These are phyloP conservation scores for Suillus occidentalis DNA, from an alignment of 768 basidiomycete genomes.

Conservation along the genomic window DNA sequence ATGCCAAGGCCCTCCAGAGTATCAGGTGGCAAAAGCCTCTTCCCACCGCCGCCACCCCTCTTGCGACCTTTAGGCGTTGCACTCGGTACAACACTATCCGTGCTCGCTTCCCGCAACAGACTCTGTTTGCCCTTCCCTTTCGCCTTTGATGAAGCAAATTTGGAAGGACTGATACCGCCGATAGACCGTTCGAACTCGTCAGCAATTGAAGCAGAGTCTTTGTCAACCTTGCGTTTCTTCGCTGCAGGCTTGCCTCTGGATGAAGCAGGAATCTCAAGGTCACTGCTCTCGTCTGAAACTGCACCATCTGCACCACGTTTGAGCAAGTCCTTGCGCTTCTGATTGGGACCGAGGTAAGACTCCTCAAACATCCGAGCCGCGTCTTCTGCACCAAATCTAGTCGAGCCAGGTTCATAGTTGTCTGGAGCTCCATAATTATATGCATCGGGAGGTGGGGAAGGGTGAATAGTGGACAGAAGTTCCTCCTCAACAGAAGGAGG, in stretches of 20 bases:
- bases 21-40: constrained; percentile 55
- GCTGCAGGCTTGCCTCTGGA: constrained; percentile 43
- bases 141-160: constrained; percentile 34
- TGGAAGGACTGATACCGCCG: constrained; percentile 38
- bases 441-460: constrained; percentile 36
- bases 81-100: constrained; percentile 50
- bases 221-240: constrained; percentile 67
- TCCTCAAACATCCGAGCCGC: constrained; percentile 59
- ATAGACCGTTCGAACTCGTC: constrained; percentile 51
- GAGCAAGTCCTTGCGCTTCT: constrained; percentile 45
- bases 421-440: constrained; percentile 31
- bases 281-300: constrained; percentile 62
- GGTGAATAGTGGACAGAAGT: constrained; percentile 34
- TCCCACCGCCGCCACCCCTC: constrained; percentile 51
- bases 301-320: constrained; percentile 53
- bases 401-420: constrained; percentile 24
- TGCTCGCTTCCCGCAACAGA: constrained; percentile 51
- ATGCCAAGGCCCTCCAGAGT: constrained; percentile 48
- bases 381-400: constrained; percentile 46
- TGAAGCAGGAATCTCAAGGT: constrained; percentile 44
- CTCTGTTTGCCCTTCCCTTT: constrained; percentile 56
- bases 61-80: constrained; percentile 54
- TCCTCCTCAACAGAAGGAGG: constrained; percentile 36
- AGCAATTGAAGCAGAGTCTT: constrained; percentile 34
- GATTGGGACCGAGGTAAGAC: constrained; percentile 44